Percentiles rank a stretch among this genome's conserved stretches.
Evolutionary conservation across 306 rosid species (phyloP).

Genomic region (Malus asiatica): DNA sequence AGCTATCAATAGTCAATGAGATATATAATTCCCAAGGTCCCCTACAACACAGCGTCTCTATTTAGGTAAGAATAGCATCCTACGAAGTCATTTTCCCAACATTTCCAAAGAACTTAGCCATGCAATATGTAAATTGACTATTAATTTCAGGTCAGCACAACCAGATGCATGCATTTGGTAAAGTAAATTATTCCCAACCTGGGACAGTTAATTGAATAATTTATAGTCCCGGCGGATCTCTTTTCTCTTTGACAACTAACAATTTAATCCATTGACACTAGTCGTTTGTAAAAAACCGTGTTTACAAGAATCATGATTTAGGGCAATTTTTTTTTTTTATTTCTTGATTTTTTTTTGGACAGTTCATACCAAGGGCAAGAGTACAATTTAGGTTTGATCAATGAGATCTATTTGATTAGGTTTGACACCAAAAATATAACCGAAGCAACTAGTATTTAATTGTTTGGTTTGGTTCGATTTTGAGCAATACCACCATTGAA

Average conservation of each 20-base stretch:
- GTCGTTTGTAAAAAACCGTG: background rate
- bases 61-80: background rate
- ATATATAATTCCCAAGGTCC: background rate
- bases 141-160: background rate
- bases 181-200: background rate
- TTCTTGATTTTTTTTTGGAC: background rate
- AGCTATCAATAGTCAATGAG: background rate
- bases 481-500: too few species aligned
- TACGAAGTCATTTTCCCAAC: conserved; percentile 1
- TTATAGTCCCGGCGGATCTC: too few species aligned
- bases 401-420: background rate
- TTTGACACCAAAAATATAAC: too few species aligned
- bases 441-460: too few species aligned
- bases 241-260: too few species aligned
- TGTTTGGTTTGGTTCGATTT: too few species aligned
- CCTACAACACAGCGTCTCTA: background rate
- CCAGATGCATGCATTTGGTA: background rate
- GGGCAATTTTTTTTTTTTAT: background rate
- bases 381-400: background rate
- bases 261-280: too few species aligned
- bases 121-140: background rate
- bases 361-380: background rate
- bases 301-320: background rate
- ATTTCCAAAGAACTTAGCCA: background rate
- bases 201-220: background rate